Base-by-base conservation (phyloP, 1,139 yeast genomes). In the Kodamaea arcana region DNA sequence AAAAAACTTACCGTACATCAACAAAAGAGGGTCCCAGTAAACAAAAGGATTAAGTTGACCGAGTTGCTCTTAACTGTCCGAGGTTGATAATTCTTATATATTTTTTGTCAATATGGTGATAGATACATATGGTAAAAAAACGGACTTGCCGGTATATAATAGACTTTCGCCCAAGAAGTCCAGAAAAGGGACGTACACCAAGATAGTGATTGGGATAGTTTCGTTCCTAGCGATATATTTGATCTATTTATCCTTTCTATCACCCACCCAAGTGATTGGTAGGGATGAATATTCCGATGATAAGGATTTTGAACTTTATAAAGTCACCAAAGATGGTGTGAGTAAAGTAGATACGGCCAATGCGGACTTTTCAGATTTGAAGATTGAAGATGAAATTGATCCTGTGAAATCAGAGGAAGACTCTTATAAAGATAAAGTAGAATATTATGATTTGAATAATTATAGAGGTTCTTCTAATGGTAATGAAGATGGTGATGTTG, bases 391-490 rank as follows among this genome's bases (percentile, higher is more conserved):
- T 13, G 39, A 24, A 5, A 20, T 36, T 15, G 34, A 29, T 12
- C 25, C 29, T 22, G 22, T 30, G 15, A 33, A 31, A 29, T 20
- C 40, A 3, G 35, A 41, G 4, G 48, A 56, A 49, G 56, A 53
- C 26, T 36, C 47, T 23, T 62, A 54, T 41, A 47, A 46, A 16
- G 56, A 58, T 4, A 52, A 57, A 16, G 83, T 80, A 20, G 83
- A 80, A 36, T 67, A 60, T 41, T 82, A 78, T 48, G 92, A 83
- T 49, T 63, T 84, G 45, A 65, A 66, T 37, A 72, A 78, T 25
- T 82, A 67, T 48, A 62, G 56, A 33, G 92, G 90, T 2, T 47
- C 72, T 1, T 51, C 68, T 3, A 63, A 69, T 30, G 94, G 90
- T 3, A 60, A 60, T 13, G 50, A 55, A n/a, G 58, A 78, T 12